Base-by-base conservation (phyloP, 2,329 filamentous ascomycete species). In the Aureobasidium sp. region DNA sequence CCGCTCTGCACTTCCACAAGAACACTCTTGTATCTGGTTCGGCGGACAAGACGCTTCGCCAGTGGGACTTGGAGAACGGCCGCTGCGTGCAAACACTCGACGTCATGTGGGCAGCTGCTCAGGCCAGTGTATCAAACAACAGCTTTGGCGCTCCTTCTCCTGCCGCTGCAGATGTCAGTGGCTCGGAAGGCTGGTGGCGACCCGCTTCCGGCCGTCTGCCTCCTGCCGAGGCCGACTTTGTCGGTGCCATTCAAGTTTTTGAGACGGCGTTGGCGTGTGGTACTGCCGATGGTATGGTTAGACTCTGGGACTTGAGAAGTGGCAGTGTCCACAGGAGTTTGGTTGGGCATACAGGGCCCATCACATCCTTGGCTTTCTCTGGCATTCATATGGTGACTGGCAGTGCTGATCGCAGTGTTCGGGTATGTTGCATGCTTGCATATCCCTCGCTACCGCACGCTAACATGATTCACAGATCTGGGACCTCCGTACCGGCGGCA, bases 51-150 rank as follows among this genome's bases (percentile, higher is more conserved):
- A 99, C 94, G 1, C 79, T 99, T 60, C 86, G 94, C 46, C 94
- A 99, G 73, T 99, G 94, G 94, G 94, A 99, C 77, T 81, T 99
- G 53, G 89, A 93, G 68, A 96, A 92, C 72, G 94, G 94, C n/a
- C 88, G 94, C 51, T 97, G 94, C 73, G 89, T 99, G 58, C 94
- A 99, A 75, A 99, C 94, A 2, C 79, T 99, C 51, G 94, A 99
- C 74, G 93, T 99, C 7, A 88, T 99, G 72, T 99, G 94, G 94
- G 94, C 94, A 10, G 92, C 94, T 4, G 92, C 94, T 2, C 92
- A 96, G 75, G 90, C 90, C 13, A 86, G 83, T 5, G 80, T 89
- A 60, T 81, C 81, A 54, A 80, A 82, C 2, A 80, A 79, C 54
- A 68, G 70, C n/a, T 60, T 54, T n/a, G 31, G 38, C 8, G 37